phyloP scores from a whole-genome alignment of 345 rosid species.

The Pugionium dolabratum region DNA sequence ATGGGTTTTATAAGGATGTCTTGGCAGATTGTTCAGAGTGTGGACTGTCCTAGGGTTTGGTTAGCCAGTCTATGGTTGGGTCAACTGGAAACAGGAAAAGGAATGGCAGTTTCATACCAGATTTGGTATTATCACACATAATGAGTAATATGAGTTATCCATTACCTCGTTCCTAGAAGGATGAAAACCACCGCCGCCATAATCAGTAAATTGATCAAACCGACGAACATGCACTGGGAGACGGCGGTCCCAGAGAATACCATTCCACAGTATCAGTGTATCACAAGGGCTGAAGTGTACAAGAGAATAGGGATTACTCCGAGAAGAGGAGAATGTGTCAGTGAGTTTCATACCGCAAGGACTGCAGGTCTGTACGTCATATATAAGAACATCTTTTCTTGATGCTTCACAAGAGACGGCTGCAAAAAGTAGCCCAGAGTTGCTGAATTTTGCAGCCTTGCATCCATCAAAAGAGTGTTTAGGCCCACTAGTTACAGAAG shows the following conservation, averaged over 20 bases:
- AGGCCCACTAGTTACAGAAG: constrained; percentile 67
- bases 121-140: neutral
- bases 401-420: constrained; percentile 61
- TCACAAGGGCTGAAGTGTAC: constrained; percentile 90
- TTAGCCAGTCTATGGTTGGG: no score
- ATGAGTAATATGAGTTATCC: constrained; percentile 11
- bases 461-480: constrained; percentile 73
- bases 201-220: constrained; percentile 90
- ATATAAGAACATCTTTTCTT: constrained; percentile 76
- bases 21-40: neutral
- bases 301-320: constrained; percentile 72
- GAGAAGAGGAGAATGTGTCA: constrained; percentile 66
- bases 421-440: constrained; percentile 73
- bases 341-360: constrained; percentile 47
- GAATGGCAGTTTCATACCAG: no score
- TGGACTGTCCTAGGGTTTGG: neutral
- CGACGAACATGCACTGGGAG: constrained; percentile 57
- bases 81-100: no score
- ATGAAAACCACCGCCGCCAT: constrained; percentile 98
- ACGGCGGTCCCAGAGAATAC: constrained; percentile 83
- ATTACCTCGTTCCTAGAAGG: constrained; percentile 97
- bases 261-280: constrained; percentile 87
- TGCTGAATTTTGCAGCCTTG: constrained; percentile 90
- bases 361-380: constrained; percentile 74
- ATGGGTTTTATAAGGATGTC: neutral